Evolutionary conservation across 805 yeast genomes (phyloP).

Genomic region (Ogataea philodendri): DNA sequence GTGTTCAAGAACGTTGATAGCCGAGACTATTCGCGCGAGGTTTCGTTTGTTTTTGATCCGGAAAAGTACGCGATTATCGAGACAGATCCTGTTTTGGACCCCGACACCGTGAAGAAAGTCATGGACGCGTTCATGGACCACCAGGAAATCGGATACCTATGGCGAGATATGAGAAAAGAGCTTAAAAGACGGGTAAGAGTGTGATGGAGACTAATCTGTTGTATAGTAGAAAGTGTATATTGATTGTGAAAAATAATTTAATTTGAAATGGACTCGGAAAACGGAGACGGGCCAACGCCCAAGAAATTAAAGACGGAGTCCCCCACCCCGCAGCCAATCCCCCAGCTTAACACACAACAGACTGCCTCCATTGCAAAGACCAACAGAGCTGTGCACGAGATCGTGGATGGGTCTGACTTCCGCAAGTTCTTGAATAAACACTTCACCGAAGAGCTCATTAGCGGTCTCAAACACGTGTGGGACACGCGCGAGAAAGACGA

Average conservation of each 20-base stretch:
- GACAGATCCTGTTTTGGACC: conserved; percentile 36
- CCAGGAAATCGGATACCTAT: conserved; percentile 34
- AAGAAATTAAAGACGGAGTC: conserved; percentile 22
- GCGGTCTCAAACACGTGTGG: conserved; percentile 38
- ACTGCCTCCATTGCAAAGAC: conserved; percentile 13
- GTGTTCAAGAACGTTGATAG: conserved; percentile 47
- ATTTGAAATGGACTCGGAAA: conserved; percentile 7
- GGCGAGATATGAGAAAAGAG: conserved; percentile 34
- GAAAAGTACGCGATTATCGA: conserved; percentile 35
- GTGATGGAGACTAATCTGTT: conserved; percentile 1
- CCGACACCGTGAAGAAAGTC: conserved; percentile 17
- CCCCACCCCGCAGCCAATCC: conserved; percentile 27
- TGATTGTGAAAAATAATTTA: conserved; percentile 1
- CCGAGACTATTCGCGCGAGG: conserved; percentile 41
- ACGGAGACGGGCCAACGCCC: conserved; percentile 5
- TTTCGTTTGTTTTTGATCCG: conserved; percentile 43
- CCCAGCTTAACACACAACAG: conserved; percentile 19
- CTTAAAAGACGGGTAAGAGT: conserved; percentile 17
- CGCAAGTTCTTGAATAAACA: conserved; percentile 49
- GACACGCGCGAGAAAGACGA: conserved; percentile 23
- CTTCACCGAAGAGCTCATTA: conserved; percentile 44
- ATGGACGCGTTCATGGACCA: conserved; percentile 25
- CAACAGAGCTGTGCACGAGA: conserved; percentile 33
- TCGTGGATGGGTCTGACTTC: conserved; percentile 54
- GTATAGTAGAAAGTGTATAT: conserved; percentile 5